Evolutionary conservation across 179 eudicot species (phyloP).

Genomic region (Monotropa hypopitys): DNA sequence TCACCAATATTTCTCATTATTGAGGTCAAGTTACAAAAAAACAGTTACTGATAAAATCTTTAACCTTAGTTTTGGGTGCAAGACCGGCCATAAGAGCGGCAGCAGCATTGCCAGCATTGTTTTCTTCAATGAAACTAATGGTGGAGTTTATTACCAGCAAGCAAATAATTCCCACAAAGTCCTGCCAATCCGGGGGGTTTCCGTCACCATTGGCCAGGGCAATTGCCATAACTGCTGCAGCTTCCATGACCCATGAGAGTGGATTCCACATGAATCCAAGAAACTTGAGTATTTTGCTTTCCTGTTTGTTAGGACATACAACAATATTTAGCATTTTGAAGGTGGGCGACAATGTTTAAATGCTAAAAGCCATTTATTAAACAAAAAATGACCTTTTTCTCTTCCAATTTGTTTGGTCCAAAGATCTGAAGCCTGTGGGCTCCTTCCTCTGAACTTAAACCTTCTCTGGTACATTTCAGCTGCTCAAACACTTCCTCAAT

Average conservation of each 20-base stretch:
- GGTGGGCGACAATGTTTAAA: background rate
- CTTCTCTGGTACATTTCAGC: conserved; percentile 58
- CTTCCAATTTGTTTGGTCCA: conserved; percentile 80
- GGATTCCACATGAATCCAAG: conserved; percentile 97
- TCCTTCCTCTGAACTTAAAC: conserved; percentile 53
- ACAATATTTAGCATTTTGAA: background rate
- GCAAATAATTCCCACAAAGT: conserved; percentile 72
- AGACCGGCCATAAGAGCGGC: conserved; percentile 91
- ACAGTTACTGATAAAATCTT: background rate
- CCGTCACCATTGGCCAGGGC: conserved; percentile 80
- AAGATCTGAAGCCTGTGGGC: conserved; percentile 49
- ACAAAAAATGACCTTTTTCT: conserved; percentile 37
- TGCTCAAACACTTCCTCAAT: conserved; percentile 60
- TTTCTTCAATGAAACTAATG: conserved; percentile 85
- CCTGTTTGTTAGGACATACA: conserved; percentile 20
- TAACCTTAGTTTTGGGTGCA: conserved; percentile 86
- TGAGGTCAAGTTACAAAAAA: background rate
- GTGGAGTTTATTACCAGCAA: conserved; percentile 78
- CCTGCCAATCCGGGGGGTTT: conserved; percentile 76
- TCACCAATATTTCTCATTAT: background rate
- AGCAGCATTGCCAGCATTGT: conserved; percentile 89
- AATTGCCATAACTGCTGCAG: conserved; percentile 84
- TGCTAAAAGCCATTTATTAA: background rate
- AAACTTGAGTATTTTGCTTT: conserved; percentile 61
- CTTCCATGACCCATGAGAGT: conserved; percentile 93